phyloP scores from a whole-genome alignment of 108 stramenopile genomes.

The Cyclotella atomus region DNA sequence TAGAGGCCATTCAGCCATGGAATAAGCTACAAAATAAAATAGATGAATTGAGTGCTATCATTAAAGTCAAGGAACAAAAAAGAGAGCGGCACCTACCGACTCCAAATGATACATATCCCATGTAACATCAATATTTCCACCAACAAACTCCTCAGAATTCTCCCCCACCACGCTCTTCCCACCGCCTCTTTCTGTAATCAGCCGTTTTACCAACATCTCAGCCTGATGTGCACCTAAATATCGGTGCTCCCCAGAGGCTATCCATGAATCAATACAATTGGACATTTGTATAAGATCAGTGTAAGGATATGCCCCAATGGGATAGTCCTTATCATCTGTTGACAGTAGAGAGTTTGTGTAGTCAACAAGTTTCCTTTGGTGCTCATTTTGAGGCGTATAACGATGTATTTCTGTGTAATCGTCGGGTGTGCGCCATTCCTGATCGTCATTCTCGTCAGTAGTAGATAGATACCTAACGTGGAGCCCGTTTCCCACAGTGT shows the following conservation, averaged over 20 bases:
- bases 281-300: slow-evolving; percentile 21
- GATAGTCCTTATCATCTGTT: not conserved
- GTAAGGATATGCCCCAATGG: slow-evolving; percentile 16
- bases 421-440: not conserved
- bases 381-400: slow-evolving; percentile 1
- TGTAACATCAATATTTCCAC: slow-evolving; percentile 10
- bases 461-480: not conserved
- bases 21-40: slow-evolving; percentile 8
- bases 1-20: slow-evolving; percentile 15
- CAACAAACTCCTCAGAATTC: not conserved
- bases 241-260: slow-evolving; percentile 23
- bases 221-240: slow-evolving; percentile 37
- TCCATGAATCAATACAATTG: slow-evolving; percentile 33
- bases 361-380: slow-evolving; percentile 8
- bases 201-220: slow-evolving; percentile 24
- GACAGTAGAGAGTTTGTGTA: slow-evolving; percentile 20
- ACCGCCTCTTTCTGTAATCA: slow-evolving; percentile 38
- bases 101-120: slow-evolving; percentile 28
- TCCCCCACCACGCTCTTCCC: slow-evolving; percentile 7
- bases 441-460: not conserved
- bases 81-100: slow-evolving; percentile 11
- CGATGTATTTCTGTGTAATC: not conserved
- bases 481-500: not conserved
- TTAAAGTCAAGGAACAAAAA: not conserved
- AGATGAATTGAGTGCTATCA: not conserved